A percentile compares a stretch with the other conserved stretches of the same genome.
Conservation (phyloP, 352 stramenopile species). For the Phytophthora cactorum region DNA sequence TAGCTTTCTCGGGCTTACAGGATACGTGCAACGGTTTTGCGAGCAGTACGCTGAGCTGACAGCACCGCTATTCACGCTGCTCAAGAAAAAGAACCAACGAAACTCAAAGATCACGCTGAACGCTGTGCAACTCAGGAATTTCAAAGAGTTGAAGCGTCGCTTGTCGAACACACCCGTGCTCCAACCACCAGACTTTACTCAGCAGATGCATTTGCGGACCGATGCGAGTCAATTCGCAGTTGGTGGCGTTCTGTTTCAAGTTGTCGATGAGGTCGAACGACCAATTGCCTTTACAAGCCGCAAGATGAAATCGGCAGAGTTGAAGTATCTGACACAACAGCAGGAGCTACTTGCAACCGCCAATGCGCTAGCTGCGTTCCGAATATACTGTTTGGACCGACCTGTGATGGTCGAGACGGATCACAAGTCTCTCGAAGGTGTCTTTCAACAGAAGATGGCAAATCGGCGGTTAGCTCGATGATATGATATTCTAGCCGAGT, state of each 20-base stretch:
- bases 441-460: slow-evolving; percentile 28
- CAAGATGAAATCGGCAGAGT: background rate
- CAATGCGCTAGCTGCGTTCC: slow-evolving; percentile 14
- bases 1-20: slow-evolving; percentile 20
- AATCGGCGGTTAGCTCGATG: slow-evolving; percentile 21
- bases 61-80: slow-evolving; percentile 9
- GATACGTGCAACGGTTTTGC: slow-evolving; percentile 31
- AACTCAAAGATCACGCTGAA: slow-evolving; percentile 22
- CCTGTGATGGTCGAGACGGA: background rate
- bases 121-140: slow-evolving; percentile 5
- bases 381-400: slow-evolving; percentile 18
- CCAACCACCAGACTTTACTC: slow-evolving; percentile 9
- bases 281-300: slow-evolving; percentile 15
- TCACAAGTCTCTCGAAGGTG: slow-evolving; percentile 22
- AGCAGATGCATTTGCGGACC: slow-evolving; percentile 17
- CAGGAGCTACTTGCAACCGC: slow-evolving; percentile 20
- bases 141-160: slow-evolving; percentile 12
- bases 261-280: slow-evolving; percentile 6
- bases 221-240: slow-evolving; percentile 16
- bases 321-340: background rate
- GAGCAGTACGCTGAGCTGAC: slow-evolving; percentile 24
- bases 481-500: slow-evolving; percentile 24
- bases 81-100: slow-evolving; percentile 16
- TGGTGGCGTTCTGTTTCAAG: slow-evolving; percentile 18
- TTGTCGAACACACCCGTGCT: slow-evolving; percentile 11